Base-by-base conservation (phyloP, 768 basidiomycete genomes). In the Leccinum variicolor region DNA sequence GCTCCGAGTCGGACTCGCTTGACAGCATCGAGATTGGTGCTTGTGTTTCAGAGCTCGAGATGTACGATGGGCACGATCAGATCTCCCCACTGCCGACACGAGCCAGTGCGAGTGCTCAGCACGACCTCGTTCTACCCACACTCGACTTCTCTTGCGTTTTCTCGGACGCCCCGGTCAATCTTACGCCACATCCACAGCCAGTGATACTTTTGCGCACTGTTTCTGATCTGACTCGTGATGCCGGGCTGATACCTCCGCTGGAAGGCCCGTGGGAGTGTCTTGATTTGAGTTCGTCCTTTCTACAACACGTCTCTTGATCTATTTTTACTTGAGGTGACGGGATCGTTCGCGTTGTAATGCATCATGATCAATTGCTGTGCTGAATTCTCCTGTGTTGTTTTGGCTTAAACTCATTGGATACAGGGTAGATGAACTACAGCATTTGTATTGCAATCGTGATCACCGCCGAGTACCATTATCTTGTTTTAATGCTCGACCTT, bases 61-160 rank as follows among this genome's bases (percentile, higher is more conserved):
- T 39, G 41, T 58, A 62, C 19, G 54, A 55, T 29, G 46, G 29
- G 17, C 17, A 13, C 28, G 59, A 56, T 45, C 46, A 55, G 6
- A 26, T 63, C 8, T 61, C 59, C 45, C 34, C 36, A 10, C 53
- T 59, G 2, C 58, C 59, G 9, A 59, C 65, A 49, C 60, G 66
- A 6, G 53, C 56, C 25, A 73, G 80, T 23, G 65, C 63, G 23
- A 86, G 90, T 64, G 82, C 86, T 11, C 75, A 87, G 3, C 75
- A 81, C 19, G 89, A 89, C 3, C 82, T 94, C 57, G 72, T 93
- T 11, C 74, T 92, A n/a, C 90, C 91, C 5, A 88, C 84, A 1
- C 78, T 92, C 53, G 89, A 91, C 68, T 81, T 89, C 61, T 87
- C 88, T 0, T 79, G 84, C 6, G 72, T 77, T 8, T 81, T 80